Evolutionary conservation across 2,329 filamentous ascomycete species (phyloP).

Genomic region (Arthrinium puccinioides): DNA sequence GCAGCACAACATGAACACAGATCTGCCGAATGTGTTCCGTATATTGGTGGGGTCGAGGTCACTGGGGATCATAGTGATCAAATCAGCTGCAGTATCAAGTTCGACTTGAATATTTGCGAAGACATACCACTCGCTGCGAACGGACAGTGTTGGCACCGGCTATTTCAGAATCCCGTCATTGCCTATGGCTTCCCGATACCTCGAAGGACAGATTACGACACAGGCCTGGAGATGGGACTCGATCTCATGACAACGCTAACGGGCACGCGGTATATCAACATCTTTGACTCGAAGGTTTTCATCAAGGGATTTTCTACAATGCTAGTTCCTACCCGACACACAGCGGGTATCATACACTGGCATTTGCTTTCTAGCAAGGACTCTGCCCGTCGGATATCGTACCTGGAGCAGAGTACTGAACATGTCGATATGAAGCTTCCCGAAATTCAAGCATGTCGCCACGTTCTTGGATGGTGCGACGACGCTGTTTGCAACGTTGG

Average conservation of each 20-base stretch:
- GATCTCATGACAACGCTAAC: constrained; percentile 17
- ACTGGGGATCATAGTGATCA: too few relatives aligned
- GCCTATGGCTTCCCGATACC: constrained; percentile 22
- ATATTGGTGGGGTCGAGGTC: too few relatives aligned
- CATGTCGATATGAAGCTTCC: too few relatives aligned
- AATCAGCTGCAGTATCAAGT: too few relatives aligned
- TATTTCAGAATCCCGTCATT: constrained; percentile 21
- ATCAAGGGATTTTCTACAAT: constrained; percentile 28
- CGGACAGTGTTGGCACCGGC: constrained; percentile 22
- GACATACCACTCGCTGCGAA: too few relatives aligned
- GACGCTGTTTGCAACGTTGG: neutral
- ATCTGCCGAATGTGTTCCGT: too few relatives aligned
- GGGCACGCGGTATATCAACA: constrained; percentile 9
- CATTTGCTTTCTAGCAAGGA: constrained; percentile 18
- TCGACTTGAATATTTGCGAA: too few relatives aligned
- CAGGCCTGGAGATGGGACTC: constrained; percentile 24
- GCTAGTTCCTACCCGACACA: constrained; percentile 16
- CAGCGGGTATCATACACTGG: constrained; percentile 19
- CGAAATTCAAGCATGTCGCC: constrained; percentile 13
- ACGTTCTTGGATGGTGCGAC: constrained; percentile 17
- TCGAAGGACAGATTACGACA: constrained; percentile 6
- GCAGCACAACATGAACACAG: too few relatives aligned
- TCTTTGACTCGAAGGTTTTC: constrained; percentile 17
- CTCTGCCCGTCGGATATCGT: constrained; percentile 17
- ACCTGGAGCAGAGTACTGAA: constrained; percentile 10